Evolutionary conservation across 106 monocot genomes (phyloP).

Genomic region (Dactylorhiza incarnata): DNA sequence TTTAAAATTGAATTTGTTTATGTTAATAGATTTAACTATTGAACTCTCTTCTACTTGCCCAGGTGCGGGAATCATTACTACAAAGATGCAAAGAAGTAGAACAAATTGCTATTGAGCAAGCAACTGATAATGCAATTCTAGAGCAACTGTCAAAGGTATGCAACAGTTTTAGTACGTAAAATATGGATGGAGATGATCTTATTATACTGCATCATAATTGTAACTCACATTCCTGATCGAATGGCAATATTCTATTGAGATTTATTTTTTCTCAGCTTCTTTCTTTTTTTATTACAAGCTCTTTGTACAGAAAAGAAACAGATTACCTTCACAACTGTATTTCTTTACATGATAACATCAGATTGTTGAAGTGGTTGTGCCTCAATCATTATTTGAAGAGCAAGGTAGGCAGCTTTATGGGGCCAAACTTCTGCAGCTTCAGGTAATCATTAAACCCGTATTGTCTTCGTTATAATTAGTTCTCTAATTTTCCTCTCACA

Average conservation of each 20-base stretch:
- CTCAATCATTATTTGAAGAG: slow-evolving; percentile 88
- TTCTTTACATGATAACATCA: slow-evolving; percentile 20
- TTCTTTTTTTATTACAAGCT: neutral
- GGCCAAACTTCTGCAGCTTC: slow-evolving; percentile 75
- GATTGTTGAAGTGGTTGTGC: slow-evolving; percentile 92
- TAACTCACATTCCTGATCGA: too few relatives aligned
- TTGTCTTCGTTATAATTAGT: neutral
- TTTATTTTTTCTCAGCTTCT: too few relatives aligned
- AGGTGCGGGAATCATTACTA: slow-evolving; percentile 80
- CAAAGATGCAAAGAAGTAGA: slow-evolving; percentile 84
- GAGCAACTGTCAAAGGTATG: slow-evolving; percentile 75
- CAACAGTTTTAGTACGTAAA: neutral
- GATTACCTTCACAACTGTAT: neutral
- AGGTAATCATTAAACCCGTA: slow-evolving; percentile 34
- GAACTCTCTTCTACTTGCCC: neutral
- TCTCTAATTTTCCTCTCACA: slow-evolving; percentile 12
- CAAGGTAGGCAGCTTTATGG: slow-evolving; percentile 95
- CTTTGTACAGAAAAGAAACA: neutral
- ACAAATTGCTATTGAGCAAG: slow-evolving; percentile 89
- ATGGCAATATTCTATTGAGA: too few relatives aligned
- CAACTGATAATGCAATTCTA: slow-evolving; percentile 98
- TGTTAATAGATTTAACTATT: neutral
- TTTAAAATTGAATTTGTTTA: neutral
- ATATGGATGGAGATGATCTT: neutral
- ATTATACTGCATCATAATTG: too few relatives aligned